phyloP scores from a whole-genome alignment of 1,284 basidiomycete species.

The Ustilago shanxiensis region DNA sequence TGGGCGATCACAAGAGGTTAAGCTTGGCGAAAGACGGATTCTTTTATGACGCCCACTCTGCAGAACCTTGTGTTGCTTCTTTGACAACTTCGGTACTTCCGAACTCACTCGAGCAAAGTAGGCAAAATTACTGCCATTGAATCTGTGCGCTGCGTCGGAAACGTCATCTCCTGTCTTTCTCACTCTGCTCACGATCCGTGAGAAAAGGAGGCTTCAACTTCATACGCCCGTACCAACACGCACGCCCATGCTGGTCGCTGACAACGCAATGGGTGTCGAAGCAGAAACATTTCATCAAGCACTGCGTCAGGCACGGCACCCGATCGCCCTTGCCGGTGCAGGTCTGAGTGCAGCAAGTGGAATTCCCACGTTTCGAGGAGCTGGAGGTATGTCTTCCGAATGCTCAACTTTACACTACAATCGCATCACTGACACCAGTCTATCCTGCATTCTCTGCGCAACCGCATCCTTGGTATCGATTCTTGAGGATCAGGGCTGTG shows the following conservation, averaged over 20 bases:
- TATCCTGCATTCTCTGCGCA: background rate
- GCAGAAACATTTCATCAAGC: slow-evolving; percentile 64
- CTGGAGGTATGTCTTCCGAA: slow-evolving; percentile 72
- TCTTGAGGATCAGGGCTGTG: slow-evolving; percentile 72
- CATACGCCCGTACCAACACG: background rate
- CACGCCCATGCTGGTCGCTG: slow-evolving; percentile 21
- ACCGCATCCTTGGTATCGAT: background rate
- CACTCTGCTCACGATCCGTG: background rate
- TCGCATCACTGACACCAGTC: background rate
- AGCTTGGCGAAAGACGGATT: background rate
- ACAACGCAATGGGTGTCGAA: slow-evolving; percentile 14
- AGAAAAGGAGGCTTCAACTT: background rate
- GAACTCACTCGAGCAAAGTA: background rate
- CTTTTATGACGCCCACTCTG: too few relatives aligned
- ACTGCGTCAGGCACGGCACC: slow-evolving; percentile 72
- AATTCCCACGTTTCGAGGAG: slow-evolving; percentile 77
- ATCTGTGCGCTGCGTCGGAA: background rate
- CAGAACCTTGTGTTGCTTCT: too few relatives aligned
- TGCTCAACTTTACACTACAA: too few relatives aligned
- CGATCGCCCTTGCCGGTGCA: slow-evolving; percentile 76
- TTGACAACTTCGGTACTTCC: background rate
- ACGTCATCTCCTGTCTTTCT: background rate
- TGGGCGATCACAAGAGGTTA: background rate
- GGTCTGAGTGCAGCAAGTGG: slow-evolving; percentile 75
- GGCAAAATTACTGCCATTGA: background rate